Percentiles rank a stretch among this genome's conserved stretches.
These are phyloP conservation scores for Pythium sp. DNA, from an alignment of 352 stramenopile species.

Conservation along the genomic window DNA sequence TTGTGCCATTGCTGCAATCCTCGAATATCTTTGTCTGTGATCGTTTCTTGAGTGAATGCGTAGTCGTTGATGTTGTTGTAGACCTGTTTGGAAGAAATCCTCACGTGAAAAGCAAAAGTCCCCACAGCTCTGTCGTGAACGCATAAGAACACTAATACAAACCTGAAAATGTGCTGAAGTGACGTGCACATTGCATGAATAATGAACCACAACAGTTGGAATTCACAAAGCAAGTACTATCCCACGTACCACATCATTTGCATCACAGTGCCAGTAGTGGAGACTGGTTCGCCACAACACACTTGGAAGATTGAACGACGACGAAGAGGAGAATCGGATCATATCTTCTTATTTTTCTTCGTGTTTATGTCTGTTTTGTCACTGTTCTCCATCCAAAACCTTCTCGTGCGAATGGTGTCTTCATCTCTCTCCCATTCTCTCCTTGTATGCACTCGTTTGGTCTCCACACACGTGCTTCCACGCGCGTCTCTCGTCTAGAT, in stretches of 20 bases:
- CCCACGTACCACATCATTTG: no score
- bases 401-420: neutral
- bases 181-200: no score
- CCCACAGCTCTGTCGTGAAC: neutral
- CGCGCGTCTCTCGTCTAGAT: conserved; percentile 1
- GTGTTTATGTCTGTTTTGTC: conserved; percentile 7
- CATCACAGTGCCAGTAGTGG: no score
- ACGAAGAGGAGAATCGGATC: neutral
- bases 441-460: neutral
- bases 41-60: neutral
- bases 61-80: conserved; percentile 1
- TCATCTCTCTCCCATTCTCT: neutral
- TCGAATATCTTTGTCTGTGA: neutral
- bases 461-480: neutral
- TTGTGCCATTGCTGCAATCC: neutral
- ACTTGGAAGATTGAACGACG: neutral
- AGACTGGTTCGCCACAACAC: neutral
- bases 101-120: neutral
- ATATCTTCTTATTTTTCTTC: conserved; percentile 7
- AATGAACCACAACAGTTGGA: no score
- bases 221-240: no score
- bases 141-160: neutral
- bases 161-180: neutral
- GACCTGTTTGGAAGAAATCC: neutral
- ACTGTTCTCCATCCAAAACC: conserved; percentile 4